Percentiles rank a stretch among this genome's conserved stretches.
phyloP scores from a whole-genome alignment of 768 basidiomycete species.

The Russula lepida region DNA sequence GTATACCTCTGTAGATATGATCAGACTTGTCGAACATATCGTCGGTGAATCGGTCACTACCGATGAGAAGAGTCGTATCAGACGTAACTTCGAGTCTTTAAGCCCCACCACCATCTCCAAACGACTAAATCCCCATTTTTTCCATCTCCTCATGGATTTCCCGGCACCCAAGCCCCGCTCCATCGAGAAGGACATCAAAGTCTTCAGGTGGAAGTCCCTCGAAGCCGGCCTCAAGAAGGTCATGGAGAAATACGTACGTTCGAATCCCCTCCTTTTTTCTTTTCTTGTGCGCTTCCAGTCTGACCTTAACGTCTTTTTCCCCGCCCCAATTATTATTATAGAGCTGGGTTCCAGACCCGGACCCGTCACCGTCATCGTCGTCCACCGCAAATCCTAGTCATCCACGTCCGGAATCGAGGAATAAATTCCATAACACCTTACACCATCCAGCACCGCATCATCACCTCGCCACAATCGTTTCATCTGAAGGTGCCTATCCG shows the following conservation, averaged over 20 bases:
- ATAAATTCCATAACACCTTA: not conserved
- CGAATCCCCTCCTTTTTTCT: not conserved
- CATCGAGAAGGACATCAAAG: conserved; percentile 95
- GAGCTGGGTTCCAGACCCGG: conserved; percentile 4
- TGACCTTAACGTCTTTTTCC: not conserved
- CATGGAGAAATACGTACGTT: conserved; percentile 72
- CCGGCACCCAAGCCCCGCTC: conserved; percentile 90
- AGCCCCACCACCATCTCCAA: conserved; percentile 87
- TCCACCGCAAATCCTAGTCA: not conserved
- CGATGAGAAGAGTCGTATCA: conserved; percentile 94
- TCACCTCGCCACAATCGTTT: not conserved
- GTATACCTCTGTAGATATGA: conserved; percentile 93
- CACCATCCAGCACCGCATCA: not conserved
- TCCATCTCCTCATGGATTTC: conserved; percentile 94
- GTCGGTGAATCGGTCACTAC: conserved; percentile 73
- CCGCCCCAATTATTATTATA: not conserved
- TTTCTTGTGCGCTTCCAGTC: not conserved
- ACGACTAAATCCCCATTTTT: conserved; percentile 76
- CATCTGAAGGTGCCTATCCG: not conserved
- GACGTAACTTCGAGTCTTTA: conserved; percentile 90
- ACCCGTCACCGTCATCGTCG: too few relatives aligned
- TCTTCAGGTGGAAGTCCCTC: conserved; percentile 70
- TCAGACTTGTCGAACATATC: conserved; percentile 81
- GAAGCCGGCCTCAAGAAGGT: conserved; percentile 70
- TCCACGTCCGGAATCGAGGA: not conserved